These are phyloP conservation scores for Intubia oerlemansii DNA, from an alignment of 2,329 filamentous ascomycete genomes.

Conservation along the genomic window DNA sequence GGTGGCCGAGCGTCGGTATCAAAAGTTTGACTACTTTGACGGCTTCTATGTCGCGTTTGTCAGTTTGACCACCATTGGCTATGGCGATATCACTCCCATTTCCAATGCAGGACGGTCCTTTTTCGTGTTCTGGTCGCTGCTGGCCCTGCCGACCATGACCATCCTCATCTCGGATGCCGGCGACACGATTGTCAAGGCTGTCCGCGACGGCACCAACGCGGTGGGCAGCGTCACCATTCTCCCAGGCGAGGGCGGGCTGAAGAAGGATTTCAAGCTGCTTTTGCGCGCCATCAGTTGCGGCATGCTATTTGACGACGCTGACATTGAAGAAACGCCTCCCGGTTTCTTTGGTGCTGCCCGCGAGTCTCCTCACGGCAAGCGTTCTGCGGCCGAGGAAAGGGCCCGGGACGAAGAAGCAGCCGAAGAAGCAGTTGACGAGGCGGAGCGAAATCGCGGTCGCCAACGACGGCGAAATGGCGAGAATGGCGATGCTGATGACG, in stretches of 20 bases:
- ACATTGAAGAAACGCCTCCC: constrained; percentile 16
- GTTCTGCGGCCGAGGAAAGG: constrained; percentile 9
- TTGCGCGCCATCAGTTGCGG: constrained; percentile 22
- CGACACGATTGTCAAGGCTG: constrained; percentile 53
- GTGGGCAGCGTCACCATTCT: constrained; percentile 39
- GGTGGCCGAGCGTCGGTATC: constrained; percentile 26
- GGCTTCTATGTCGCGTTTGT: constrained; percentile 75
- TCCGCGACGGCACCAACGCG: constrained; percentile 32
- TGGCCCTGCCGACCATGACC: constrained; percentile 75
- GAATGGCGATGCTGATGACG: too few species aligned
- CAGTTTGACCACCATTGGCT: constrained; percentile 67
- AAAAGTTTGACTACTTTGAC: constrained; percentile 54
- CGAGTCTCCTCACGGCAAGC: constrained; percentile 9
- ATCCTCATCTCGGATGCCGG: constrained; percentile 68
- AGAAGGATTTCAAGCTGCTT: constrained; percentile 21
- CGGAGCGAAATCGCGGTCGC: too few species aligned
- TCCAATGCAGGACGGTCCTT: constrained; percentile 64
- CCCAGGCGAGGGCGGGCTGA: constrained; percentile 30
- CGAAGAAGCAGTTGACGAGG: constrained; percentile 10
- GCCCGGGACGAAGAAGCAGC: constrained; percentile 10
- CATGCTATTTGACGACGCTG: constrained; percentile 15
- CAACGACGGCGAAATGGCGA: too few species aligned
- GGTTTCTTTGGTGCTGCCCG: constrained; percentile 19
- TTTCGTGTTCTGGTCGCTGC: constrained; percentile 81
- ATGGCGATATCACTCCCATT: constrained; percentile 59